Percentiles rank a stretch among this genome's conserved stretches.
phyloP scores from a whole-genome alignment of 2,329 filamentous ascomycete genomes.

The Cladosporium sp. region DNA sequence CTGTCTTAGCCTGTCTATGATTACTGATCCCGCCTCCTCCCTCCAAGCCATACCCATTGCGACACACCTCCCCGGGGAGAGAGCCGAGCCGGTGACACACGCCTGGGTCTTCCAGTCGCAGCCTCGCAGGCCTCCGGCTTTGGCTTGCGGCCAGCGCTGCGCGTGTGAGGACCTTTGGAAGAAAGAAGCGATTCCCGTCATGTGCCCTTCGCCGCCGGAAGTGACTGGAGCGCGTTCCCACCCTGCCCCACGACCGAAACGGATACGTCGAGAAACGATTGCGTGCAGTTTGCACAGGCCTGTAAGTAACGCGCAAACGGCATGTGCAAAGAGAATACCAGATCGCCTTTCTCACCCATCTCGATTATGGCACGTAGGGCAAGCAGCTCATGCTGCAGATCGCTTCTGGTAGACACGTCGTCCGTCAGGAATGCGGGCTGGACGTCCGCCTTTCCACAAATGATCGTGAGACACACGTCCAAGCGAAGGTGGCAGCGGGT shows the following conservation, averaged over 20 bases:
- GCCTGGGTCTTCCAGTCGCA: neutral
- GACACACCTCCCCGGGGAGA: neutral
- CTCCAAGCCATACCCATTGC: neutral
- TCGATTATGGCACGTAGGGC: neutral
- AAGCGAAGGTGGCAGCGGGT: neutral
- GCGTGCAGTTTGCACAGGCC: neutral
- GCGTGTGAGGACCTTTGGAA: neutral
- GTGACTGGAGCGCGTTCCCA: neutral
- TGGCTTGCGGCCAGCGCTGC: conserved; percentile 2
- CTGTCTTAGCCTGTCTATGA: neutral
- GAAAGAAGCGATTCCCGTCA: neutral
- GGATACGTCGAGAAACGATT: neutral
- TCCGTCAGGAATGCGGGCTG: neutral
- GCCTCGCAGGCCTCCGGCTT: conserved; percentile 4
- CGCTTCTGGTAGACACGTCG: neutral
- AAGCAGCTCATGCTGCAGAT: neutral
- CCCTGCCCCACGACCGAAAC: neutral
- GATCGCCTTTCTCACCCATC: neutral
- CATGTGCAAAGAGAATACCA: neutral
- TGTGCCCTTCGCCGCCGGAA: neutral
- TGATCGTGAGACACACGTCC: neutral
- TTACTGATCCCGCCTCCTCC: neutral
- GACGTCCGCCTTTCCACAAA: neutral
- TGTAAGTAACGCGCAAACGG: neutral
- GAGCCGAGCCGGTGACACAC: conserved; percentile 1